These are phyloP conservation scores for Boletales sp. DNA, from an alignment of 768 basidiomycete species.

Conservation along the genomic window DNA sequence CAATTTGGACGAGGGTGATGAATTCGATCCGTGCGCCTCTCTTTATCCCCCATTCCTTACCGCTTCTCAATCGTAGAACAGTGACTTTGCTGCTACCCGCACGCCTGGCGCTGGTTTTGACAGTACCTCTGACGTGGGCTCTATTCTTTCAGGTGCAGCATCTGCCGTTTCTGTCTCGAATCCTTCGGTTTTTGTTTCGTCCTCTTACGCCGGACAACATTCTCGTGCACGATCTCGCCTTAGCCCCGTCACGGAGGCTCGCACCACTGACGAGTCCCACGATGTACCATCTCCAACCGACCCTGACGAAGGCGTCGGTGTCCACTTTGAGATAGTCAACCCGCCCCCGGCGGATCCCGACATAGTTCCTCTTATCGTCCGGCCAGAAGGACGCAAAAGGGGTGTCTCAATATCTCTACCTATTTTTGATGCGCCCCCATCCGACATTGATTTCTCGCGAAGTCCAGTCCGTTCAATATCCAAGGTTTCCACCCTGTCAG, in stretches of 20 bases:
- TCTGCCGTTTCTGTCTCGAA: constrained; percentile 51
- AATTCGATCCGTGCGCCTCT: constrained; percentile 73
- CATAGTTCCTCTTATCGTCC: constrained; percentile 17
- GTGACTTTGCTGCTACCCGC: constrained; percentile 66
- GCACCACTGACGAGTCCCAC: constrained; percentile 25
- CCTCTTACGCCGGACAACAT: constrained; percentile 38
- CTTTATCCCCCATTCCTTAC: not conserved
- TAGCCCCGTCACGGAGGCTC: constrained; percentile 62
- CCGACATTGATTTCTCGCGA: constrained; percentile 47
- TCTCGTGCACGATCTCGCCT: constrained; percentile 44
- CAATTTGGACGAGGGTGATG: constrained; percentile 64
- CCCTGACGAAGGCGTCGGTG: constrained; percentile 32
- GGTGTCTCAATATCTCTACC: constrained; percentile 28
- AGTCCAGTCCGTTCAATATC: constrained; percentile 44
- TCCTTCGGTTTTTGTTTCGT: constrained; percentile 51
- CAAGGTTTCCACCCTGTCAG: constrained; percentile 62
- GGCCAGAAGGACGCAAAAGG: constrained; percentile 27
- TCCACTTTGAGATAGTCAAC: constrained; percentile 55
- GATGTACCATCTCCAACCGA: constrained; percentile 23
- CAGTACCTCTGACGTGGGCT: constrained; percentile 61
- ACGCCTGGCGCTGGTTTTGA: constrained; percentile 49
- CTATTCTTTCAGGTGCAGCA: constrained; percentile 51
- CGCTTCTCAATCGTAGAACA: constrained; percentile 23
- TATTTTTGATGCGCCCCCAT: constrained; percentile 10
- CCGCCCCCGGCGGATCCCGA: constrained; percentile 30